Base-by-base conservation (phyloP, 1,139 yeast species). In the Geotrichum reessii region DNA sequence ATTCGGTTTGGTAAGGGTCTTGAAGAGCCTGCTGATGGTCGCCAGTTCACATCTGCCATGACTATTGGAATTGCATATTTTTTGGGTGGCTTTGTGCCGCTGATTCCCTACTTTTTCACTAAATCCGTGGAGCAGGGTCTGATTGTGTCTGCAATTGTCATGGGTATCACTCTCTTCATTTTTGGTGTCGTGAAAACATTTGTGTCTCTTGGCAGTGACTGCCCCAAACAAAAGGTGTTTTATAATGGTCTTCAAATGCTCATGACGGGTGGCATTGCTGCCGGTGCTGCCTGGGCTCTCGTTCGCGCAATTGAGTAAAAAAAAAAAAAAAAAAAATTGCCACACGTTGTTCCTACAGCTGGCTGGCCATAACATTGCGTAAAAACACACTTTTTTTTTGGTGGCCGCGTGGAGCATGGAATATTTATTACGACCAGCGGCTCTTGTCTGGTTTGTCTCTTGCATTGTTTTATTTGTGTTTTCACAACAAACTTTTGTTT, bases 281-380 rank as follows among this genome's bases (percentile, higher is more conserved):
- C 99, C 4, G 96, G 96, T 7, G 89, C 96, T 27, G 98, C 99
- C 22, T 93, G 97, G 97, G 84, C 84, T 52, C 81, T 92, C 70
- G 98, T 93, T 51, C 86, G 85, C 70, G 74, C 86, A 63, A 85
- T 91, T 63, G 96, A 86, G 61, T 52, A 71, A 52, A 27, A 7
- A 28, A 27, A 17, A 49, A 37, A 37, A 19, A 12, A 12, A 6
- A 2, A 14, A 12, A 14, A 14, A n/a, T 19, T 37, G 42, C 19
- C n/a, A n/a, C 42, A 37, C 42, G 42, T 7, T 4, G 4, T 37
- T 37, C 19, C 42, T 37, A 19, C n/a, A 12, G 42, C n/a, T 37
- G 1, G n/a, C 42, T 37, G 17, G 42, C 42, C 17, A 6, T 19
- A 37, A 37, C n/a, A 37, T 11, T 9, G 6, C 28, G n/a, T 37